Conservation (phyloP, 2,329 filamentous ascomycete genomes). For the Aschersonia sp. region DNA sequence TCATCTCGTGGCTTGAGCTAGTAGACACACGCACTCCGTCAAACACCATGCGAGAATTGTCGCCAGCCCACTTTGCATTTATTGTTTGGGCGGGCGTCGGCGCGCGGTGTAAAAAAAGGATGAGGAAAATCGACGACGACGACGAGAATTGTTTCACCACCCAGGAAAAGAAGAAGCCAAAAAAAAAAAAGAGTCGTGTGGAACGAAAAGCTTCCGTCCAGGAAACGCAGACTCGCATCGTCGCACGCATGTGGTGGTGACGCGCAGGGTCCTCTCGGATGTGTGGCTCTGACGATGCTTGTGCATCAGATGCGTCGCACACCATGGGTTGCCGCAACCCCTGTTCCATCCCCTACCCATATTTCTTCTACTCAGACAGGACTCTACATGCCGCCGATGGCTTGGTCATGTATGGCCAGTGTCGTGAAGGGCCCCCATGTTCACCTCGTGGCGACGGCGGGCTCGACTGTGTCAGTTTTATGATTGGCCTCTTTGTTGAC, state of each 20-base stretch:
- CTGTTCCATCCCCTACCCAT: slow-evolving; percentile 6
- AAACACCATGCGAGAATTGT: too few relatives aligned
- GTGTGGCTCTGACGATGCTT: slow-evolving; percentile 5
- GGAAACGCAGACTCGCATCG: background rate
- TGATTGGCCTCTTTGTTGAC: background rate
- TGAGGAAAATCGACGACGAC: background rate
- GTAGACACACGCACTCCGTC: background rate
- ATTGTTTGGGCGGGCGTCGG: too few relatives aligned
- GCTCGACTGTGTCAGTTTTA: background rate
- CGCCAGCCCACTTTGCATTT: too few relatives aligned
- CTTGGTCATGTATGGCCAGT: background rate
- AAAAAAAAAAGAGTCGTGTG: background rate
- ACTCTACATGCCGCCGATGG: background rate
- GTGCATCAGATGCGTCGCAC: slow-evolving; percentile 35
- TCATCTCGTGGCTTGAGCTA: background rate
- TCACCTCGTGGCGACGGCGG: background rate
- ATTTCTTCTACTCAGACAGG: background rate
- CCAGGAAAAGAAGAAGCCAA: too few relatives aligned
- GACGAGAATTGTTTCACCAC: background rate
- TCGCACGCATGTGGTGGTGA: background rate
- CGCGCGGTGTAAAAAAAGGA: too few relatives aligned
- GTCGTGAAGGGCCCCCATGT: background rate
- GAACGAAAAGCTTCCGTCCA: background rate
- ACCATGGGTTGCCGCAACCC: slow-evolving; percentile 19
- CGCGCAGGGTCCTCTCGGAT: slow-evolving; percentile 2